Base-by-base conservation (phyloP, 148 eudicot genomes). In the Diospyros kaki region DNA sequence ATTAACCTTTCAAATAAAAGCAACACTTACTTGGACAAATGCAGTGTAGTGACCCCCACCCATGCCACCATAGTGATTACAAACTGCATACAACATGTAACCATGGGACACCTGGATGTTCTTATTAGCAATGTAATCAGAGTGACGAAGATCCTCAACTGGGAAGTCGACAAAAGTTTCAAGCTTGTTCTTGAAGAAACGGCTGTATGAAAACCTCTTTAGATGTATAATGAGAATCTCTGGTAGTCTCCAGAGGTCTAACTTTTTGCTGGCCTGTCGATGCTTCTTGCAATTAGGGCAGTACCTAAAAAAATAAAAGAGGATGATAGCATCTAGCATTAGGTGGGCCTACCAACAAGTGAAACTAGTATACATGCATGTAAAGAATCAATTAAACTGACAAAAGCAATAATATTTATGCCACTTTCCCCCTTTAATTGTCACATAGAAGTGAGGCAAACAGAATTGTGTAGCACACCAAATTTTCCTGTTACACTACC, bases 161-260 rank as follows among this genome's bases (percentile, higher is more conserved):
- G 98, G 95, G 58, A 94, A 94, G 85, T 92, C 92, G 45, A 94
- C 92, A 86, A 73, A 87, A 69, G 93, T 88, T 78, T 86, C 97
- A 71, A 94, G 84, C 86, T 94, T 94, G 89, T 78, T 85, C 72
- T 80, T 90, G 66, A 84, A 74, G 75, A 76, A 83, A 51, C 86
- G 83, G 69, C 83, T 86, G 81, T 84, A 90, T 41, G 95, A 87
- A 75, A 94, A 94, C 81, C 98, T 88, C 86, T 91, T 92, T 40
- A 94, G 79, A 76, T 94, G 98, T 79, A 94, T 81, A 73, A 94
- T 89, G 77, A 91, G 78, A 72, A 91, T 84, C 77, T 94, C 90
- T 48, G 98, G 98, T 79, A 92, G 81, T 84, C 97, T 92, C 97
- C 95, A 94, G 45, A 94, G 88, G 81, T 91, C 97, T 52, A 94